Evolutionary conservation across 2,329 filamentous ascomycete species (phyloP).

Genomic region (Beauveria caledonica): DNA sequence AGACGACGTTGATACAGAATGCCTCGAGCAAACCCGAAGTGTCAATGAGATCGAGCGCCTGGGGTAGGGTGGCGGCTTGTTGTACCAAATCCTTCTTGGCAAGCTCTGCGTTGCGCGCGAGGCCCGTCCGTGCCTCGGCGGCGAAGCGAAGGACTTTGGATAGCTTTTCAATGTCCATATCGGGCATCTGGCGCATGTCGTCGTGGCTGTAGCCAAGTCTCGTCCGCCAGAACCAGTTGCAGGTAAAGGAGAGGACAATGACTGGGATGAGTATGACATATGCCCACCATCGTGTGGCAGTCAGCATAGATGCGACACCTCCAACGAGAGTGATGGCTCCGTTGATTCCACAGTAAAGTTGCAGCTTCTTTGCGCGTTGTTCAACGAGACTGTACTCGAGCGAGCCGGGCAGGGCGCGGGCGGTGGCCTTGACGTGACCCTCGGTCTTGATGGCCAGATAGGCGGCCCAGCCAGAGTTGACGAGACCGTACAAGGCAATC

Average conservation of each 20-base stretch:
- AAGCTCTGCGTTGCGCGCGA: neutral
- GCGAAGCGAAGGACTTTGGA: neutral
- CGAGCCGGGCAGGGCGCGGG: conserved; percentile 19
- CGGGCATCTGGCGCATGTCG: conserved; percentile 14
- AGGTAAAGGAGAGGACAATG: conserved; percentile 35
- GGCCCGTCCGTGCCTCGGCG: neutral
- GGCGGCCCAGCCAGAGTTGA: conserved; percentile 40
- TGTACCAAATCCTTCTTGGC: neutral
- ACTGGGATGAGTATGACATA: conserved; percentile 44
- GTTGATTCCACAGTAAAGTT: conserved; percentile 36
- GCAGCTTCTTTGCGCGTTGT: conserved; percentile 31
- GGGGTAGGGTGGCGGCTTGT: neutral
- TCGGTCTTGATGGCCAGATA: conserved; percentile 34
- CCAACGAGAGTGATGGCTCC: conserved; percentile 38
- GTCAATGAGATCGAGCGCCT: conserved; percentile 7
- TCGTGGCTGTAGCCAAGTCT: conserved; percentile 34
- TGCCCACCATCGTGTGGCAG: conserved; percentile 42
- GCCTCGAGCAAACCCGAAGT: conserved; percentile 8
- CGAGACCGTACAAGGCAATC: conserved; percentile 38
- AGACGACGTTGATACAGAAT: conserved; percentile 5
- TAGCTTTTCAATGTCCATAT: conserved; percentile 5
- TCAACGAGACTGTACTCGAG: conserved; percentile 23
- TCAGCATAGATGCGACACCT: conserved; percentile 41
- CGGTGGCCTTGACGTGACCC: conserved; percentile 25
- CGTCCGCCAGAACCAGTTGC: conserved; percentile 41